Evolutionary conservation across 257 asterid species (phyloP).

Genomic region (Petunia secreta): DNA sequence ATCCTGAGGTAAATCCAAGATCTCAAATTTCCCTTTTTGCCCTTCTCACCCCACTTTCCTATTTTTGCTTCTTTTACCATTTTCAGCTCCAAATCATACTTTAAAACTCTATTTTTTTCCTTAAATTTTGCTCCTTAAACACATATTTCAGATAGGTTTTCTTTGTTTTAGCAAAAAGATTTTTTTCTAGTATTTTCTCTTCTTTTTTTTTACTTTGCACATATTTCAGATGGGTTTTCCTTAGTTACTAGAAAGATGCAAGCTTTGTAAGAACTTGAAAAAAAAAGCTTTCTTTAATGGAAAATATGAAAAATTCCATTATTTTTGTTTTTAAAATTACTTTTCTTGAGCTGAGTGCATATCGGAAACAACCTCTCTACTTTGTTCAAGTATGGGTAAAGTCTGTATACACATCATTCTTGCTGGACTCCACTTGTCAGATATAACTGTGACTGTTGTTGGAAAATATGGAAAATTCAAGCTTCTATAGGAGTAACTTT

Average conservation of each 20-base stretch:
- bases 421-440: too few species aligned
- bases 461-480: not conserved
- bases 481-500: too few species aligned
- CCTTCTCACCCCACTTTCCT: conserved; percentile 13
- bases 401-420: too few species aligned
- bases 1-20: conserved; percentile 58
- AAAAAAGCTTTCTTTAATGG: not conserved
- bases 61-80: not conserved
- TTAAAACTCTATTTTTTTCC: not conserved
- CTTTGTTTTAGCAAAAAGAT: not conserved
- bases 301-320: not conserved
- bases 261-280: not conserved
- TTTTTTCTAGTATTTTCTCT: not conserved
- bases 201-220: not conserved
- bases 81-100: not conserved
- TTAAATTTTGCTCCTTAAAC: not conserved
- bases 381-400: too few species aligned
- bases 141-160: not conserved
- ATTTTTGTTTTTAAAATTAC: not conserved
- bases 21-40: not conserved
- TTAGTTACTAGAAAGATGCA: not conserved
- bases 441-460: not conserved
- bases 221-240: not conserved
- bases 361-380: too few species aligned
- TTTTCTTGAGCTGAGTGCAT: not conserved